These are phyloP conservation scores for Geosmithia flava DNA, from an alignment of 2,329 filamentous ascomycete species.

Conservation along the genomic window DNA sequence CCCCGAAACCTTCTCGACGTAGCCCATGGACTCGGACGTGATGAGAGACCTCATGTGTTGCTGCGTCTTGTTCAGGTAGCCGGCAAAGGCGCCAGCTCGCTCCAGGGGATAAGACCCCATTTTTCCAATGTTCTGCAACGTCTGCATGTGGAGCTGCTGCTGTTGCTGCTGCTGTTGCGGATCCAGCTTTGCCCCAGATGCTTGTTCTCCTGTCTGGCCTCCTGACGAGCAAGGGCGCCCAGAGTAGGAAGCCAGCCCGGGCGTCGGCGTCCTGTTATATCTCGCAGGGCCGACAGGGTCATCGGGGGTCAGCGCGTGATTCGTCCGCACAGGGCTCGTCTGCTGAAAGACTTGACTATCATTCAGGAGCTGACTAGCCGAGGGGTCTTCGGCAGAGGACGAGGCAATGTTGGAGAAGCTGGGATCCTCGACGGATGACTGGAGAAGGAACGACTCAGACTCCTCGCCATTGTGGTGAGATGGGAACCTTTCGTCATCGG, in stretches of 20 bases:
- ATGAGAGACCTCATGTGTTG: constrained; percentile 72
- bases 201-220: constrained; percentile 10
- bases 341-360: constrained; percentile 82
- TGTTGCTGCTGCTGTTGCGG: constrained; percentile 1
- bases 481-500: constrained; percentile 28
- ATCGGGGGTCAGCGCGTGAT: background rate
- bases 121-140: constrained; percentile 39
- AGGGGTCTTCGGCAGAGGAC: constrained; percentile 64
- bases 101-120: constrained; percentile 70
- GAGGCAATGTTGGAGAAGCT: constrained; percentile 59
- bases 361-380: constrained; percentile 80
- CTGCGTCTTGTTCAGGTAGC: constrained; percentile 67
- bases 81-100: constrained; percentile 70
- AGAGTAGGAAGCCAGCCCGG: background rate
- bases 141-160: constrained; percentile 14
- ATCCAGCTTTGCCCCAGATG: constrained; percentile 2
- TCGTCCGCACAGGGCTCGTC: constrained; percentile 26
- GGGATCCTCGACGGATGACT: constrained; percentile 55
- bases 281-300: background rate
- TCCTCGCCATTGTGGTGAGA: constrained; percentile 35
- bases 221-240: background rate
- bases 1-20: constrained; percentile 90
- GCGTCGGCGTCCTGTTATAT: background rate
- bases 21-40: constrained; percentile 87
- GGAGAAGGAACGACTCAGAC: constrained; percentile 65